phyloP scores from a whole-genome alignment of 1,139 yeast species.

The Citeromyces hawaiiensis region DNA sequence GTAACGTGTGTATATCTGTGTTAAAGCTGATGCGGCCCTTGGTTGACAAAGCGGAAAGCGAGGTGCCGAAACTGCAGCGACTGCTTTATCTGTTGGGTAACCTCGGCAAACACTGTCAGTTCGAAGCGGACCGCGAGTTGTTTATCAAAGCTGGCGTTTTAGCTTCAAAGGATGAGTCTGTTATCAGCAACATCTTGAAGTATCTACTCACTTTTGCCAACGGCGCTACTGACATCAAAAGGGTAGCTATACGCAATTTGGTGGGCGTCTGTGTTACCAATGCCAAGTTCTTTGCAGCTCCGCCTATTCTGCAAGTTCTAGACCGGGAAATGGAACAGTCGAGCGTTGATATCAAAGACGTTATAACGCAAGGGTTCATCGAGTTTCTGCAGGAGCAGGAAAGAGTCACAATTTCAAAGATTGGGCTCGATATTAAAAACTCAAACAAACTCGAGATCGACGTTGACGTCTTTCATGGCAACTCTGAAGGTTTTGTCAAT shows the following conservation, averaged over 20 bases:
- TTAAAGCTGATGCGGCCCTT: constrained; percentile 29
- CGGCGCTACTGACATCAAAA: constrained; percentile 20
- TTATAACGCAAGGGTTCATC: constrained; percentile 39
- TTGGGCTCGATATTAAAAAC: constrained; percentile 21
- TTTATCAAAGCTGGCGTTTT: constrained; percentile 28
- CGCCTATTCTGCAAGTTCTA: constrained; percentile 34
- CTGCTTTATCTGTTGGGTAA: constrained; percentile 52
- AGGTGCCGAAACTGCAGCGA: constrained; percentile 38
- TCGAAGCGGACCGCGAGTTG: constrained; percentile 29
- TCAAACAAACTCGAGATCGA: constrained; percentile 22
- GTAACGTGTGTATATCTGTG: constrained; percentile 50
- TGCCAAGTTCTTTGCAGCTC: constrained; percentile 48
- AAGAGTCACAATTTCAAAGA: constrained; percentile 22
- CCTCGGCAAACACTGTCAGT: constrained; percentile 54
- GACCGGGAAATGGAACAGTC: constrained; percentile 31
- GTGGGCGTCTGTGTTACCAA: constrained; percentile 44
- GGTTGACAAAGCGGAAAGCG: constrained; percentile 4
- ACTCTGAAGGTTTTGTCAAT: constrained; percentile 26
- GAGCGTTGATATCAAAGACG: constrained; percentile 26
- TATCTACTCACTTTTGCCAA: constrained; percentile 40
- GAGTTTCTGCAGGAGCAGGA: constrained; percentile 45
- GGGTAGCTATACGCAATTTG: constrained; percentile 42
- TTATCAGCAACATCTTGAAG: constrained; percentile 41
- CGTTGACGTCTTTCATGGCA: constrained; percentile 41
- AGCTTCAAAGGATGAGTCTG: constrained; percentile 35